Evolutionary conservation across 345 rosid genomes (phyloP).

Genomic region (Eutrema japonicum): DNA sequence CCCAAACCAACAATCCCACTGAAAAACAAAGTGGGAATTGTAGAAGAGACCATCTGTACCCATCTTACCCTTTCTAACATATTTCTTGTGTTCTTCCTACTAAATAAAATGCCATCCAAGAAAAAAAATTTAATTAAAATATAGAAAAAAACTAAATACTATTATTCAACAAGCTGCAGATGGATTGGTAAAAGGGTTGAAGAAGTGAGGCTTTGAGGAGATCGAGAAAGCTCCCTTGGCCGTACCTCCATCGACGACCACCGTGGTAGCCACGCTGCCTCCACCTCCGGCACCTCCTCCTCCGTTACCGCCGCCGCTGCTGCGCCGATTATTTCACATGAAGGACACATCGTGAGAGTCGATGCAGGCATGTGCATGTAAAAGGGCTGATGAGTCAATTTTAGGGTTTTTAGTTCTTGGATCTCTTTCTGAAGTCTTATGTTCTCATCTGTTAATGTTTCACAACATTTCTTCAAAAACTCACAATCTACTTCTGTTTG

Average conservation of each 20-base stretch:
- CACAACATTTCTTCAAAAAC: conserved; percentile 86
- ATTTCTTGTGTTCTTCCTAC: conserved; percentile 36
- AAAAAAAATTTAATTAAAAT: not conserved
- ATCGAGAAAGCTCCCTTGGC: conserved; percentile 42
- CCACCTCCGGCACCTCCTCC: conserved; percentile 19
- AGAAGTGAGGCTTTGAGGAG: conserved; percentile 63
- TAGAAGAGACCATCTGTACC: conserved; percentile 35
- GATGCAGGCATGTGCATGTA: conserved; percentile 83
- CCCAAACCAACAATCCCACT: conserved; percentile 60
- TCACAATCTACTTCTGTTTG: conserved; percentile 98
- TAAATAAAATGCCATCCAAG: conserved; percentile 2
- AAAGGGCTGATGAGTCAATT: conserved; percentile 55
- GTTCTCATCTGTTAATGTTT: conserved; percentile 91
- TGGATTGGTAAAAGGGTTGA: conserved; percentile 68
- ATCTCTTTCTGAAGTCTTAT: conserved; percentile 86
- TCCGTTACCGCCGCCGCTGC: conserved; percentile 30
- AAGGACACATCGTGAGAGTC: conserved; percentile 71
- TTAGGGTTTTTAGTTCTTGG: conserved; percentile 72
- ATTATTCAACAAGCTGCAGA: conserved; percentile 80
- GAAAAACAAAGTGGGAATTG: conserved; percentile 64
- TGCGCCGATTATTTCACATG: conserved; percentile 71
- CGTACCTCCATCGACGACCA: conserved; percentile 34
- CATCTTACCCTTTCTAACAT: conserved; percentile 39
- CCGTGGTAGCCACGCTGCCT: conserved; percentile 20
- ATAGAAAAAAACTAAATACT: conserved; percentile 14